Base-by-base conservation (phyloP, 192 early-diverging fungal species). In the Linderina pennispora region DNA sequence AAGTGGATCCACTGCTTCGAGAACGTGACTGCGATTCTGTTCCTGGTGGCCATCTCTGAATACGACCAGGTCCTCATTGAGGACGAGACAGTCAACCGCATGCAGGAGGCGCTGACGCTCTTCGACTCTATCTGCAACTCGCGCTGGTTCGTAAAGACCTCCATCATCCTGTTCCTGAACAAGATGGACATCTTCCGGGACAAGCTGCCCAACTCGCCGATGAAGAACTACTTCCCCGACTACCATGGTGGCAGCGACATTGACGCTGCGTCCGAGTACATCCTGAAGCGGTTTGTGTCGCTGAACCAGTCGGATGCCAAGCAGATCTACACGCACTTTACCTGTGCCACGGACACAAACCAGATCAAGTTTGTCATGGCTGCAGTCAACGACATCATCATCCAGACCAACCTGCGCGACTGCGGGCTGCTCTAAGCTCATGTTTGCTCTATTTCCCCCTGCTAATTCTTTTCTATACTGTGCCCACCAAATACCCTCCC, bases 1-100 rank as follows among this genome's bases (percentile, higher is more conserved):
- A 98, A 98, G 76, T 96, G 94, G 94, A 94, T 95, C 52, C 94
- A 95, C 72, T 98, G 92, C 55, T 98, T 98, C 53, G 94, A 98
- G 60, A 90, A 93, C 55, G 92, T 96, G 16, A 96, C 90, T 1
- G 87, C 91, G 3, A 92, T 98, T 50, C 77, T 98, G 23, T 98
- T 98, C 69, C 65, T 98, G 59, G 92, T 94, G 15, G 94, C 94
- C 23, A 92, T 95, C 42, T 83, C 80, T 20, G 92, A 95, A 75
- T 98, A 95, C 54, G 92, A 98, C 75, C 94, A 98, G 74, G 78
- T 91, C 8, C 70, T 94, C 23, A 84, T 92, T 33, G 94, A 97
- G 77, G 94, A 97, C 67, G 92, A 94, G 70, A 89, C 86, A 22
- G 88, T 95, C 55, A 94, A 94, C 78, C 89, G 91, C 40, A 89